Base-by-base conservation (phyloP, 1,284 basidiomycete genomes). In the Malassezia yamatoensis region DNA sequence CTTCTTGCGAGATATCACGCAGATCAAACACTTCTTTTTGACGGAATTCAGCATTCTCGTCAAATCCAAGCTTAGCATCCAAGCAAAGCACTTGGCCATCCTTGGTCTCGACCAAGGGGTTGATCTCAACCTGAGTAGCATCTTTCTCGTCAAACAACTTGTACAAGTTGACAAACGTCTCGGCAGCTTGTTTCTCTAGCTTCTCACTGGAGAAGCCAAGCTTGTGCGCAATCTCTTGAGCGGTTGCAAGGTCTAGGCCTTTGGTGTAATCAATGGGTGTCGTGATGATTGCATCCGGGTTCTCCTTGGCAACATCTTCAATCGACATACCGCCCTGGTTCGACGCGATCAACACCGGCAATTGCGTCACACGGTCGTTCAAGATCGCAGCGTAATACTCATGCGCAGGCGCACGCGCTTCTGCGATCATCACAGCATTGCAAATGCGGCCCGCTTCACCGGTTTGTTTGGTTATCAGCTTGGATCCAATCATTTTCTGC, bases 11-110 rank as follows among this genome's bases (percentile, higher is more conserved):
- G 56, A 86, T 82, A 75, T 99, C 94, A 56, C 94, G 85, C 55
- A 96, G 82, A 53, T 80, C 80, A 75, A 96, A 98, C 54, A 96
- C 77, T 64, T 94, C 90, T 70, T 84, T 77, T 76, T 99, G 94
- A 63, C 94, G 85, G 83, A 98, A 98, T 72, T 91, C 90, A 47
- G 94, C 94, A 74, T 99, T 98, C 76, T 99, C 94, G 74, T 99
- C 94, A 70, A 99, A 98, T 39, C 91, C 90, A 64, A 98, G 89
- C 79, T 99, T 99, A 75, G 94, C 94, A 76, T 99, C 94, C 94
- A 99, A 98, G 81, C 90, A 98, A 52, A 99, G 84, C 49, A 98
- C 90, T 65, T 82, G 83, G 11, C 94, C 94, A 74, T 96, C 91
- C 36, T 81, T 82, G 47, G 90, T 87, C 78, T 96, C 86, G n/a